Percentiles rank a stretch among this genome's conserved stretches.
Evolutionary conservation across 495 filamentous ascomycete species (phyloP).

Genomic region (Podospora tetraspora): DNA sequence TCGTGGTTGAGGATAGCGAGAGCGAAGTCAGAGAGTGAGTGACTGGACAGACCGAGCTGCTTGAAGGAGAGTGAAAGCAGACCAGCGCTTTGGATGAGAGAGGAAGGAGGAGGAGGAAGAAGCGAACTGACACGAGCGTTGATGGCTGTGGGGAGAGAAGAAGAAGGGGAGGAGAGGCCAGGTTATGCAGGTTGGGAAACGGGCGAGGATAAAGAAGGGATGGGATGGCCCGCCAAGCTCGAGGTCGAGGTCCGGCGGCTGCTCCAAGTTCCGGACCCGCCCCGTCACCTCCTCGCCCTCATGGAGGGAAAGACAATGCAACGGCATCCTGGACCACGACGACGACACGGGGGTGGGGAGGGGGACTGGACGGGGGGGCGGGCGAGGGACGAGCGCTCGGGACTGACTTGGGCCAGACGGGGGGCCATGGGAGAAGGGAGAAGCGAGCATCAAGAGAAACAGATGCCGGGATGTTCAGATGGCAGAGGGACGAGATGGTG

Average conservation of each 20-base stretch:
- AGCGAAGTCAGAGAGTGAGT: not conserved
- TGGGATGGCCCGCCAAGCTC: conserved; percentile 17
- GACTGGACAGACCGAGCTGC: not conserved
- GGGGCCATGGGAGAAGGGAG: not conserved
- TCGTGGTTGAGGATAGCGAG: not conserved
- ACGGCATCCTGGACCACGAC: not conserved
- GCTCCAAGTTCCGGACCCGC: conserved; percentile 31
- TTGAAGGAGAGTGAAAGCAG: conserved; percentile 46
- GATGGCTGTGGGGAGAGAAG: conserved; percentile 22
- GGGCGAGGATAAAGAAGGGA: conserved; percentile 29
- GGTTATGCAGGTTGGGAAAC: conserved; percentile 35
- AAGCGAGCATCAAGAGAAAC: not conserved
- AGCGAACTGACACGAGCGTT: conserved; percentile 34
- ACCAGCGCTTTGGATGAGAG: conserved; percentile 47
- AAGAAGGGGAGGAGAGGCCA: conserved; percentile 19
- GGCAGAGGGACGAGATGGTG: conserved; percentile 5
- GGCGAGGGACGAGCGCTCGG: not conserved
- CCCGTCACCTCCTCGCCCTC: conserved; percentile 11
- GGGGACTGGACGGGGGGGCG: not conserved
- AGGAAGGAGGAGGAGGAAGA: conserved; percentile 11
- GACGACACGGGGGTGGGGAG: not conserved
- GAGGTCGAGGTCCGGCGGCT: conserved; percentile 22
- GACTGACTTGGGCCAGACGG: conserved; percentile 3
- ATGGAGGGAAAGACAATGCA: conserved; percentile 5
- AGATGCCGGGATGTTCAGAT: conserved; percentile 14